phyloP scores from a whole-genome alignment of 208 protist species.

The Trypanosoma platydactyli region DNA sequence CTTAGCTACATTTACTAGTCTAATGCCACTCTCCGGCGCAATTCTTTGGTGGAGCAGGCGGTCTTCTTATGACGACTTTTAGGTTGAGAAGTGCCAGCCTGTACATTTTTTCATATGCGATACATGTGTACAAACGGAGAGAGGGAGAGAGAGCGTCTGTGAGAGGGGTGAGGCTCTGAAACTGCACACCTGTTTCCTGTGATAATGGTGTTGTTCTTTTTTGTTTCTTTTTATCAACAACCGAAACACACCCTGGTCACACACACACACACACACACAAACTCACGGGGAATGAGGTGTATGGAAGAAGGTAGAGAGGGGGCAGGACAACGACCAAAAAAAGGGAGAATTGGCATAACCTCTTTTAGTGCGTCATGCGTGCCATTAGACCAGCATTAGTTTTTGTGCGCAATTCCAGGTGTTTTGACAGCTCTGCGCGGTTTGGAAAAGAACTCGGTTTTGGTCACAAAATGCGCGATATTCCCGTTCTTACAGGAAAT shows the following conservation, averaged over 20 bases:
- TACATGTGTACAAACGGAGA: neutral
- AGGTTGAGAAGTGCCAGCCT: neutral
- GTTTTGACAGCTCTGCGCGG: constrained; percentile 61
- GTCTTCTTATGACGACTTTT: constrained; percentile 17
- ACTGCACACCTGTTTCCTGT: too few species aligned
- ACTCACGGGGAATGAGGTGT: too few species aligned
- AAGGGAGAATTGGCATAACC: too few species aligned
- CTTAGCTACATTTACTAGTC: constrained; percentile 57
- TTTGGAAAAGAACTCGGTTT: constrained; percentile 86
- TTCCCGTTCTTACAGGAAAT: constrained; percentile 86
- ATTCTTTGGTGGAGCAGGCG: constrained; percentile 70
- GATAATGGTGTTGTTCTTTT: too few species aligned
- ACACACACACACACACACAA: too few species aligned
- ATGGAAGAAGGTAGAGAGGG: too few species aligned
- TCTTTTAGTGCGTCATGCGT: constrained; percentile 12
- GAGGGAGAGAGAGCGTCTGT: neutral
- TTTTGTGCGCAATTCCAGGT: constrained; percentile 20
- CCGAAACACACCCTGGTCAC: too few species aligned
- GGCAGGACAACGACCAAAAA: too few species aligned
- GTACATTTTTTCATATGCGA: too few species aligned
- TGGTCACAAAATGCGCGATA: constrained; percentile 85
- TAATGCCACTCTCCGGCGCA: constrained; percentile 53
- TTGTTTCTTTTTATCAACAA: too few species aligned
- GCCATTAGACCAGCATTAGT: constrained; percentile 1
- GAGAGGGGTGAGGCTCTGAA: too few species aligned